These are phyloP conservation scores for Neurospora sp. DNA, from an alignment of 495 filamentous ascomycete species.

Conservation along the genomic window DNA sequence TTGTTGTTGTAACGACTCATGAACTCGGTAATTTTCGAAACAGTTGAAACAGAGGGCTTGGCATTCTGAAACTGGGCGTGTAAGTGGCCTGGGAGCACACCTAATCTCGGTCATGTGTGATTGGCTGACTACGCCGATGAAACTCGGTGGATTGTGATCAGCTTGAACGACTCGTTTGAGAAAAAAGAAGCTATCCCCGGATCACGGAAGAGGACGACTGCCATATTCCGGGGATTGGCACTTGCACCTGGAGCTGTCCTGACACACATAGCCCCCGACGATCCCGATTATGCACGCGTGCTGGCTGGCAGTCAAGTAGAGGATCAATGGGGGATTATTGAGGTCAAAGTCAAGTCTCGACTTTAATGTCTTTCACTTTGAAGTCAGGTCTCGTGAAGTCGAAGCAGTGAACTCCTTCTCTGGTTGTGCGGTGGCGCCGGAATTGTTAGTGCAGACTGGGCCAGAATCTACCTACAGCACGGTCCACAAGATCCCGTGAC, in stretches of 20 bases:
- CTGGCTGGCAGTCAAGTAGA: too few species aligned
- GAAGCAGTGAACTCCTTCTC: too few species aligned
- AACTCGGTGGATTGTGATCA: background rate
- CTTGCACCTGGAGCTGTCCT: background rate
- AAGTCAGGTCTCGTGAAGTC: too few species aligned
- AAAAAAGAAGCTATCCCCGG: background rate
- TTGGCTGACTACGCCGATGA: background rate
- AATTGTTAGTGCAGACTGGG: background rate
- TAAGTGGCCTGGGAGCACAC: background rate
- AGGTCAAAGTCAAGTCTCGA: too few species aligned
- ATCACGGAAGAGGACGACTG: background rate
- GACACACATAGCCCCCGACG: background rate
- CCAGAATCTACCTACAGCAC: background rate
- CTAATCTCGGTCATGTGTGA: background rate
- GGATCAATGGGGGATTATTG: too few species aligned
- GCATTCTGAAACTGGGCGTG: background rate
- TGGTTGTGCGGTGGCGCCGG: too few species aligned
- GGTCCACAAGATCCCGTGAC: background rate
- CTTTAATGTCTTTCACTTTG: too few species aligned
- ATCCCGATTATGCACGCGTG: background rate
- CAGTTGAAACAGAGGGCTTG: background rate
- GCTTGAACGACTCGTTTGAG: background rate
- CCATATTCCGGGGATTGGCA: background rate
- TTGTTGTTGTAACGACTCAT: background rate
- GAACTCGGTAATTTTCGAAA: background rate